A percentile compares a stretch with the other conserved stretches of the same genome.
Evolutionary conservation across 1,284 basidiomycete species (phyloP).

Genomic region (Ganoderma sinense): DNA sequence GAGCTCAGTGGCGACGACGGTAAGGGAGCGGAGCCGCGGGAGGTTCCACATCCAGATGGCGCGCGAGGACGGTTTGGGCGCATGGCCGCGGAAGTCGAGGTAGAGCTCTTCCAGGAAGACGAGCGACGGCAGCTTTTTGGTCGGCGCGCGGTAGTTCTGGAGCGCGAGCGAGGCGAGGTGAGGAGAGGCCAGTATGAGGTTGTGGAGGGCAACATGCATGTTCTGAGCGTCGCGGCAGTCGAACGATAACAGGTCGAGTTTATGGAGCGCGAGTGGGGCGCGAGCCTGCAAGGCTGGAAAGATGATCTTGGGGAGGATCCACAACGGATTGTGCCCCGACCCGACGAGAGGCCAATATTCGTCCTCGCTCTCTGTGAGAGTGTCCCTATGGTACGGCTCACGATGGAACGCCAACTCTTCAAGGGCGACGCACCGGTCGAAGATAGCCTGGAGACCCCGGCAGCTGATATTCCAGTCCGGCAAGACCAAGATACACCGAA

Average conservation of each 20-base stretch:
- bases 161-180: not conserved
- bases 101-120: not conserved
- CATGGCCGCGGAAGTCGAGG: not conserved
- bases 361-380: not conserved
- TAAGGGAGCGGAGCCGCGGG: not conserved
- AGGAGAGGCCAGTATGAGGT: not conserved
- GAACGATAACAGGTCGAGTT: not conserved
- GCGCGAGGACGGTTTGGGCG: not conserved
- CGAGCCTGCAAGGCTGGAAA: not conserved
- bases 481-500: not conserved
- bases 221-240: not conserved
- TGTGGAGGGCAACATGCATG: not conserved
- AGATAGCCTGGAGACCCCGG: not conserved
- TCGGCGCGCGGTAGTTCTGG: not conserved
- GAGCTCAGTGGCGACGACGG: not conserved
- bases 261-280: not conserved
- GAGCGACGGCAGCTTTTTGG: not conserved
- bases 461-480: not conserved
- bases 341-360: not conserved
- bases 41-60: not conserved
- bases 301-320: not conserved
- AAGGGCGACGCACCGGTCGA: not conserved
- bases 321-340: not conserved
- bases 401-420: not conserved
- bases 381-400: not conserved